Percentiles rank a stretch among this genome's conserved stretches.
Evolutionary conservation across 768 basidiomycete genomes (phyloP).

Genomic region (Amanita polypyramis): DNA sequence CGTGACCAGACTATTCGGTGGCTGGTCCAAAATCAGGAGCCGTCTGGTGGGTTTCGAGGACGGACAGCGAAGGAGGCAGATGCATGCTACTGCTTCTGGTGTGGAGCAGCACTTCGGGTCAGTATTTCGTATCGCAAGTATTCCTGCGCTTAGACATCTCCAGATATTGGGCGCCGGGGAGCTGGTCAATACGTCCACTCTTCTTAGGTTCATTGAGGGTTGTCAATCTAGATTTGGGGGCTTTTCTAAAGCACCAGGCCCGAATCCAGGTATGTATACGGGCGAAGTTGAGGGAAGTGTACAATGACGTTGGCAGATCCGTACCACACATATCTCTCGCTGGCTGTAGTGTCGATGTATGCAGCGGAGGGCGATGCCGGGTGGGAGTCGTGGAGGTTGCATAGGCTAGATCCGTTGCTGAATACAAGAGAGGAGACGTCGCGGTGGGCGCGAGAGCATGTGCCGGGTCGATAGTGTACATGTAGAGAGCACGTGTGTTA

Average conservation of each 20-base stretch:
- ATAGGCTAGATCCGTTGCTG: slow-evolving; percentile 53
- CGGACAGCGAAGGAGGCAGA: slow-evolving; percentile 83
- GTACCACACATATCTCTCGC: slow-evolving; percentile 87
- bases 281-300: not conserved
- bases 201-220: slow-evolving; percentile 52
- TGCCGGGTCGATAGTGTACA: slow-evolving; percentile 23
- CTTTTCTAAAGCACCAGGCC: slow-evolving; percentile 74
- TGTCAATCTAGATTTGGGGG: slow-evolving; percentile 91
- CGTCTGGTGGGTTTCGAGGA: slow-evolving; percentile 75
- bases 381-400: slow-evolving; percentile 42
- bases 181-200: slow-evolving; percentile 44
- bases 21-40: slow-evolving; percentile 64
- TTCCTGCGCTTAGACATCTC: not conserved
- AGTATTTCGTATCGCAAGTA: slow-evolving; percentile 12
- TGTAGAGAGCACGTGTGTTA: not conserved
- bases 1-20: slow-evolving; percentile 56
- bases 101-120: slow-evolving; percentile 71
- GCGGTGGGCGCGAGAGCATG: slow-evolving; percentile 52
- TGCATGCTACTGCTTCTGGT: slow-evolving; percentile 97
- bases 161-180: slow-evolving; percentile 61
- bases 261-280: slow-evolving; percentile 53
- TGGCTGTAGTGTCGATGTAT: slow-evolving; percentile 72
- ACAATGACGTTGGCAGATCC: slow-evolving; percentile 47
- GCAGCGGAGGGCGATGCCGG: slow-evolving; percentile 27
- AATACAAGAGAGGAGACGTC: slow-evolving; percentile 63